Percentiles rank a stretch among this genome's conserved stretches.
These are phyloP conservation scores for Epichloe festucae DNA, from an alignment of 2,329 filamentous ascomycete species.

Conservation along the genomic window DNA sequence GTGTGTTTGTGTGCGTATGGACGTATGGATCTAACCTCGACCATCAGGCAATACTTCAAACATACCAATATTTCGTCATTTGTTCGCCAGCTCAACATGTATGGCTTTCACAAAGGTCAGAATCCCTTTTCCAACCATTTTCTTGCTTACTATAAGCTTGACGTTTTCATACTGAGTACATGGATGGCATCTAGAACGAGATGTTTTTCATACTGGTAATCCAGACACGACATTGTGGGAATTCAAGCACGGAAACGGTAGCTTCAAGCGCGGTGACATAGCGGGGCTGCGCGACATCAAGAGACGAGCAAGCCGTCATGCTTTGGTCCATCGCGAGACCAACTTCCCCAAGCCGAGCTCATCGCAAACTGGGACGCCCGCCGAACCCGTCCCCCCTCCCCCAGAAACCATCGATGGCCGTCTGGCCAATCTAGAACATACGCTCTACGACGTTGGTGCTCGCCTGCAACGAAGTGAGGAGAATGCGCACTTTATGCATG, in stretches of 20 bases:
- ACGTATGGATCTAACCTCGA: conserved; percentile 4
- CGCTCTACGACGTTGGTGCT: conserved; percentile 64
- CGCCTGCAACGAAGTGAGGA: conserved; percentile 77
- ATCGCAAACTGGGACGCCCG: conserved; percentile 73
- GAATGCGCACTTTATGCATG: conserved; percentile 61
- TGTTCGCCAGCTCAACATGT: conserved; percentile 97
- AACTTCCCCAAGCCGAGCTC: conserved; percentile 60
- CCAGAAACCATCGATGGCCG: conserved; percentile 68
- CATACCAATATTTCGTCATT: conserved; percentile 99
- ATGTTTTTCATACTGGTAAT: conserved; percentile 91
- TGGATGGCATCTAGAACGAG: conserved; percentile 55
- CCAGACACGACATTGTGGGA: conserved; percentile 95
- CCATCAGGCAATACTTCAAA: conserved; percentile 85
- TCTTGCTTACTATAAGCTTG: neutral
- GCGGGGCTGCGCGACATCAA: conserved; percentile 91
- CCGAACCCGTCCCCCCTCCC: conserved; percentile 57
- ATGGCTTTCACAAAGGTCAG: conserved; percentile 95
- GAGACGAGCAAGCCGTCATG: conserved; percentile 81
- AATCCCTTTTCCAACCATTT: neutral
- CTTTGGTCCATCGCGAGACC: conserved; percentile 86
- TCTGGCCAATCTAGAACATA: conserved; percentile 64
- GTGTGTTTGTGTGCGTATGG: neutral
- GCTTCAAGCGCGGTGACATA: conserved; percentile 89
- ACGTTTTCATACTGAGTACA: neutral
- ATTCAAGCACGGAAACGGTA: conserved; percentile 95